Conservation (phyloP, 176 grass and related monocot genomes). For the Oryza punctata region DNA sequence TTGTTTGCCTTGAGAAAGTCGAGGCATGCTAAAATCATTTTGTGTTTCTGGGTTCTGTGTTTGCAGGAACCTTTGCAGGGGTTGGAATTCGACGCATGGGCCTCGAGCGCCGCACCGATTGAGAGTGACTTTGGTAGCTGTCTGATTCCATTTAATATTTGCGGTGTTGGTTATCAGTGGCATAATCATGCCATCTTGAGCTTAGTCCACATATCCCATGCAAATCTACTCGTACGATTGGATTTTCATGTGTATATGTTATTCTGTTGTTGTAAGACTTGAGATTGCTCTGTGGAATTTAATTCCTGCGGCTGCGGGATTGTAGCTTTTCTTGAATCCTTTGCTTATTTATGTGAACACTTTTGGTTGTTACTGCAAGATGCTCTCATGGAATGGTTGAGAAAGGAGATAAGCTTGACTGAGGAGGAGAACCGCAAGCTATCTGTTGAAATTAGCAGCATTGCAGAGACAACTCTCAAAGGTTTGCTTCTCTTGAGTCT, state of each 20-base stretch:
- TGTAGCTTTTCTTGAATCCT: not conserved
- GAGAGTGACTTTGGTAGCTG: constrained; percentile 37
- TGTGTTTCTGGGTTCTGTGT: not conserved
- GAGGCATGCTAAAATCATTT: not conserved
- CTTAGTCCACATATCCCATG: not conserved
- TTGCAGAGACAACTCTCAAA: constrained; percentile 35
- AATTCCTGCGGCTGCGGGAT: not conserved
- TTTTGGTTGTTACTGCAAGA: constrained; percentile 29
- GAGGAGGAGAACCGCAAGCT: constrained; percentile 53
- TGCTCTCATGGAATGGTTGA: constrained; percentile 53
- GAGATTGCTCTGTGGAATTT: not conserved
- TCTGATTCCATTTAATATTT: not conserved
- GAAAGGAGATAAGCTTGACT: constrained; percentile 44
- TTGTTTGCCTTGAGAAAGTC: no score
- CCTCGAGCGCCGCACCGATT: constrained; percentile 12
- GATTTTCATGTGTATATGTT: not conserved
- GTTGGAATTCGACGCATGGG: constrained; percentile 31
- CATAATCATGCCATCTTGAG: not conserved
- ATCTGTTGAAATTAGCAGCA: constrained; percentile 45
- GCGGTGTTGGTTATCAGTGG: not conserved
- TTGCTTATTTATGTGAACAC: not conserved
- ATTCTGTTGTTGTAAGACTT: not conserved
- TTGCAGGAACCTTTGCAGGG: constrained; percentile 39
- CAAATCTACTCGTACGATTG: not conserved
- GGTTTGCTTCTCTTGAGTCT: constrained; percentile 44